A percentile compares a stretch with the other conserved stretches of the same genome.
Conservation (phyloP, 768 basidiomycete genomes). For the Mycena vulgaris region DNA sequence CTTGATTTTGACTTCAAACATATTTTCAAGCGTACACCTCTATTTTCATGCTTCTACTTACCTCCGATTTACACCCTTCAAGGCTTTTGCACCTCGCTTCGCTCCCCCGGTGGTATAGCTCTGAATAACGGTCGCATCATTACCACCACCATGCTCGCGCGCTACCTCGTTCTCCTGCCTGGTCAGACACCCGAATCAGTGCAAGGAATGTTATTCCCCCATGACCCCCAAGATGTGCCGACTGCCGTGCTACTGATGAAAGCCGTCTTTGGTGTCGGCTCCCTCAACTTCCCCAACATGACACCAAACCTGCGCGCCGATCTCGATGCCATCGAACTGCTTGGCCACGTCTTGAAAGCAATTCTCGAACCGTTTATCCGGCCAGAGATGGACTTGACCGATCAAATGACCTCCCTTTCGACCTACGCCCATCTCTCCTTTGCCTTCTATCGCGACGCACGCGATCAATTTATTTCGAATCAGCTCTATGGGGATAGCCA, state of each 20-base stretch:
- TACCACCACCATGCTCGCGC: slow-evolving; percentile 39
- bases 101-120: neutral
- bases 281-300: neutral
- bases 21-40: neutral
- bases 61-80: neutral
- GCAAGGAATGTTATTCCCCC: neutral
- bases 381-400: slow-evolving; percentile 37
- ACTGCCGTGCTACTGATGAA: neutral
- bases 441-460: slow-evolving; percentile 40
- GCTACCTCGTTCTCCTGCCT: slow-evolving; percentile 18
- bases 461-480: slow-evolving; percentile 43
- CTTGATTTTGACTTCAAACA: neutral
- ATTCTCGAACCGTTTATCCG: slow-evolving; percentile 45
- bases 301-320: neutral
- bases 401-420: slow-evolving; percentile 46
- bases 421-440: slow-evolving; percentile 46
- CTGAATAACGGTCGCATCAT: slow-evolving; percentile 26
- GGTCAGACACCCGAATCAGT: neutral
- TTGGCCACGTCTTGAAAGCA: slow-evolving; percentile 24
- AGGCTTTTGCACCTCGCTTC: slow-evolving; percentile 30
- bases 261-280: neutral
- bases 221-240: neutral
- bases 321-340: slow-evolving; percentile 20
- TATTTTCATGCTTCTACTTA: neutral
- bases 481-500: slow-evolving; percentile 50